Percentiles rank a stretch among this genome's conserved stretches.
Conservation (phyloP, 768 basidiomycete genomes). For the Tulasnella sp. region DNA sequence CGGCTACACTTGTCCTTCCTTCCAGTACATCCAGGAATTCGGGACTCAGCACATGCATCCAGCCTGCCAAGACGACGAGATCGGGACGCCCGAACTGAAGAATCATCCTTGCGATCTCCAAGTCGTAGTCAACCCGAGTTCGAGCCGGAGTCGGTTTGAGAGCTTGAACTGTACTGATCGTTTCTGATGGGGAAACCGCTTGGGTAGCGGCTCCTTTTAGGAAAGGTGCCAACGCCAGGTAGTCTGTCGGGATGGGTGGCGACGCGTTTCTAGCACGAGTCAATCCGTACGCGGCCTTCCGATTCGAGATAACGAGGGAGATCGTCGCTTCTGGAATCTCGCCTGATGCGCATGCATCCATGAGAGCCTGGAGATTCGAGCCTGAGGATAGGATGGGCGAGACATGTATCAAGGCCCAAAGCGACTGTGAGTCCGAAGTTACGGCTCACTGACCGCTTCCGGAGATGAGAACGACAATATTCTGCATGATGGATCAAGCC, state of each 20-base stretch:
- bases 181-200: not conserved
- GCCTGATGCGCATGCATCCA: conserved; percentile 53
- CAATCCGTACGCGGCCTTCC: conserved; percentile 83
- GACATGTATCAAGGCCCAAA: not conserved
- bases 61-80: conserved; percentile 89
- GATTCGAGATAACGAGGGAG: conserved; percentile 79
- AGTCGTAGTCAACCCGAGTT: conserved; percentile 77
- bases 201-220: conserved; percentile 36
- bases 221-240: conserved; percentile 78
- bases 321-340: conserved; percentile 65
- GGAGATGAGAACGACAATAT: conserved; percentile 16
- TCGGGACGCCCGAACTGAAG: conserved; percentile 43
- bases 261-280: conserved; percentile 57
- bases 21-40: conserved; percentile 62
- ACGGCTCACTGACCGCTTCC: conserved; percentile 1
- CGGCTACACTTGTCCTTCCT: conserved; percentile 23
- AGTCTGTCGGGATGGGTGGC: conserved; percentile 74
- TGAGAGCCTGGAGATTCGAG: conserved; percentile 90
- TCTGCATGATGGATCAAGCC: not conserved
- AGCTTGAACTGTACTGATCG: not conserved
- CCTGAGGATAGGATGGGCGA: conserved; percentile 37
- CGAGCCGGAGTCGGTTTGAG: conserved; percentile 43
- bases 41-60: conserved; percentile 94
- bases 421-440: not conserved
- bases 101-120: conserved; percentile 62